phyloP scores from a whole-genome alignment of 192 early-diverging fungal genomes.

The Entrophospora sp. region DNA sequence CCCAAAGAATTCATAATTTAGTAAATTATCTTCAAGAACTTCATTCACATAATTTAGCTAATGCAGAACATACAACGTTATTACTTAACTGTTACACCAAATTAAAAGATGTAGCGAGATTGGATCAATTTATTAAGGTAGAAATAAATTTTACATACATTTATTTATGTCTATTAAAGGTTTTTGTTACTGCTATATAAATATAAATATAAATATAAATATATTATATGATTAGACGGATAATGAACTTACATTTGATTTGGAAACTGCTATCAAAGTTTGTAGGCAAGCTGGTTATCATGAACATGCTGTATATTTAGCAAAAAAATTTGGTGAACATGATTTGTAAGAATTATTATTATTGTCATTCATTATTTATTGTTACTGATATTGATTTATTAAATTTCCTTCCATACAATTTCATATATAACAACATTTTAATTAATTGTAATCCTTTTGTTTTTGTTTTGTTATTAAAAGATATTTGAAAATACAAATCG shows the following conservation, averaged over 20 bases:
- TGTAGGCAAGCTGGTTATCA: conserved; percentile 86
- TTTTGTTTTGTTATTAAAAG: conserved; percentile 21
- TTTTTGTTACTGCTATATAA: too few species aligned
- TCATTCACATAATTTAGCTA: conserved; percentile 79
- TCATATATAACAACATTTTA: too few species aligned
- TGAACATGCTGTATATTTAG: conserved; percentile 86
- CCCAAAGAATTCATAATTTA: conserved; percentile 84
- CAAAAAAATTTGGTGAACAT: conserved; percentile 72
- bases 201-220: not conserved
- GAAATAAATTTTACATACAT: not conserved
- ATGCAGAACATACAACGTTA: conserved; percentile 91
- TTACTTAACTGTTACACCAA: conserved; percentile 97
- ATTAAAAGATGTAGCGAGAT: conserved; percentile 71
- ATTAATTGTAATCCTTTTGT: too few species aligned
- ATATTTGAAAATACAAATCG: conserved; percentile 84
- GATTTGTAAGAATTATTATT: conserved; percentile 44
- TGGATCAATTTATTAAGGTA: conserved; percentile 84
- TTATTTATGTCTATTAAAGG: too few species aligned
- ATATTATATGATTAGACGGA: conserved; percentile 38
- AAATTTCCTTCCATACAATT: too few species aligned
- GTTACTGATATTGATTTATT: too few species aligned
- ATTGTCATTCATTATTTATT: too few species aligned
- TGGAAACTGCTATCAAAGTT: conserved; percentile 90
- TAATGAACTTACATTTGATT: conserved; percentile 77
- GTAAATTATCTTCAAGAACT: conserved; percentile 84